These are phyloP conservation scores for Globisporangium camurandrum DNA, from an alignment of 352 stramenopile genomes.

Conservation along the genomic window DNA sequence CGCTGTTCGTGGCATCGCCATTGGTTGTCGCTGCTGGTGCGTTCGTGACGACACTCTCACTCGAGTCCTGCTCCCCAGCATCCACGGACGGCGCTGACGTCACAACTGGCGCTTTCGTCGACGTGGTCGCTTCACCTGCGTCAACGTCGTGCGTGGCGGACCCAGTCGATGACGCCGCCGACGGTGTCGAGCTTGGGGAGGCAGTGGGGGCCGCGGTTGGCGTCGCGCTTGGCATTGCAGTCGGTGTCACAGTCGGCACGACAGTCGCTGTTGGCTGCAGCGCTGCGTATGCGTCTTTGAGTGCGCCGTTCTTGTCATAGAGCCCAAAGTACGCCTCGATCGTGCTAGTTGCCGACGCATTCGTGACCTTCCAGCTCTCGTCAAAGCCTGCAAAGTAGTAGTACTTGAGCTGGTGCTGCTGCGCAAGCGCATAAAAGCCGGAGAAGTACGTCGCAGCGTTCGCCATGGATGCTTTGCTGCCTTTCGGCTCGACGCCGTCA, in stretches of 20 bases:
- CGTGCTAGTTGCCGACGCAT: conserved; percentile 35
- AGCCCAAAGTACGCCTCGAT: conserved; percentile 69
- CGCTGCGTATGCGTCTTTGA: conserved; percentile 37
- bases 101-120: not conserved
- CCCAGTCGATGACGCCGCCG: not conserved
- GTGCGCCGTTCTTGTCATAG: conserved; percentile 30
- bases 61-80: not conserved
- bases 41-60: too few species aligned
- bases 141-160: not conserved
- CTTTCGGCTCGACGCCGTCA: conserved; percentile 21
- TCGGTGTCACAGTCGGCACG: not conserved
- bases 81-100: not conserved
- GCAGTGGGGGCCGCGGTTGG: not conserved
- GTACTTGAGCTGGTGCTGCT: conserved; percentile 33
- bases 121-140: not conserved
- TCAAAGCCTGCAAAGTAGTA: conserved; percentile 71
- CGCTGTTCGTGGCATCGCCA: not conserved
- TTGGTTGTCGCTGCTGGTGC: not conserved
- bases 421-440: conserved; percentile 42
- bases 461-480: conserved; percentile 24
- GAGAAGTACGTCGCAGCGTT: conserved; percentile 54
- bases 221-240: not conserved
- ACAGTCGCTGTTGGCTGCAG: conserved; percentile 9
- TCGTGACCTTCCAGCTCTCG: conserved; percentile 47
- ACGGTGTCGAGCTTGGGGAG: not conserved